Evolutionary conservation across 129 eudicot genomes (phyloP).

Genomic region (Smallanthus sonchifolius): DNA sequence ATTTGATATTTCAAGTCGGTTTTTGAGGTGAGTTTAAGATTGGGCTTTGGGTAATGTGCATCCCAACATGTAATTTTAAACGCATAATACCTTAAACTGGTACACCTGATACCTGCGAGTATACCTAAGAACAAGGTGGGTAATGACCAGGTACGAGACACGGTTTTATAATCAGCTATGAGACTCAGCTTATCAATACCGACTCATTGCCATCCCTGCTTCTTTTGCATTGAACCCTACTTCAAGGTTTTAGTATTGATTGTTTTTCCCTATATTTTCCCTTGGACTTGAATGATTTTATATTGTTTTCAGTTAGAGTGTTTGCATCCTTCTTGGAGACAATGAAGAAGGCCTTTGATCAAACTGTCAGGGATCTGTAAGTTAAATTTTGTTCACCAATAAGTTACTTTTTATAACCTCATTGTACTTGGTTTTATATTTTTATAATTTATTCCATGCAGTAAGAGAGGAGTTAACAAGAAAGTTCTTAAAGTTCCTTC

Average conservation of each 20-base stretch:
- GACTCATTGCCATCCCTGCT: too few relatives aligned
- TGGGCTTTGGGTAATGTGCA: too few relatives aligned
- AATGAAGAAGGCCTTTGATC: conserved; percentile 96
- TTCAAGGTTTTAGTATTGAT: background rate
- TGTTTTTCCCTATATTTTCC: background rate
- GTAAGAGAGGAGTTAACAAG: conserved; percentile 96
- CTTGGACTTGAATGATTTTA: background rate
- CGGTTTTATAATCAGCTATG: too few relatives aligned
- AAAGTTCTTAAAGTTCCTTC: conserved; percentile 99
- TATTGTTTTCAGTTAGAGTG: conserved; percentile 10
- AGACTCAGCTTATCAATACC: too few relatives aligned
- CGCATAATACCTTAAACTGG: too few relatives aligned
- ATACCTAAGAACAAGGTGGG: too few relatives aligned
- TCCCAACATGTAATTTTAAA: too few relatives aligned
- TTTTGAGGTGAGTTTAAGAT: too few relatives aligned
- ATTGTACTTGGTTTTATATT: background rate
- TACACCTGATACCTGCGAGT: too few relatives aligned
- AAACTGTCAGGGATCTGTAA: conserved; percentile 88
- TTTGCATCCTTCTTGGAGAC: conserved; percentile 35
- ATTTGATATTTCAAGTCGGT: too few relatives aligned
- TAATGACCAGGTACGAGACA: too few relatives aligned
- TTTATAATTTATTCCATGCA: conserved; percentile 26
- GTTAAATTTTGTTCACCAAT: conserved; percentile 24
- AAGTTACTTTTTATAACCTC: background rate
- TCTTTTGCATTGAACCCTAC: conserved; percentile 1